A percentile compares a stretch with the other conserved stretches of the same genome.
Evolutionary conservation across 306 rosid genomes (phyloP).

Genomic region (Pyrus pyrifolia): DNA sequence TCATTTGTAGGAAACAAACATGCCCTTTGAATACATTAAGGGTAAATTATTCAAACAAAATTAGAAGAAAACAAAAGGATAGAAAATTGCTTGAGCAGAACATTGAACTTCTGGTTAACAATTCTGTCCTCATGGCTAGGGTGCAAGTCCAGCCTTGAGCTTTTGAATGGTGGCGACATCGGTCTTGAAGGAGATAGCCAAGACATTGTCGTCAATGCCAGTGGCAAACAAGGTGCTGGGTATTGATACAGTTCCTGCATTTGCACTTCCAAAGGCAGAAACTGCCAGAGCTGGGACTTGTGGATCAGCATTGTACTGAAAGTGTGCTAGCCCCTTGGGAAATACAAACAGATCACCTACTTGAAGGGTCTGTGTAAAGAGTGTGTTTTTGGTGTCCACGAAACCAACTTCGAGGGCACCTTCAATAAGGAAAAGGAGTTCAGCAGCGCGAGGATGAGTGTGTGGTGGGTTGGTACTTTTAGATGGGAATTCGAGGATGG

Average conservation of each 20-base stretch:
- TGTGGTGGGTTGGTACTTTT: slow-evolving; percentile 1
- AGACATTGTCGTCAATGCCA: not conserved
- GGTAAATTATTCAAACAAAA: not conserved
- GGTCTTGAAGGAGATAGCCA: slow-evolving; percentile 7
- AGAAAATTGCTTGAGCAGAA: not conserved
- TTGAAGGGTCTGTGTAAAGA: not conserved
- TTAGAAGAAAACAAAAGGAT: not conserved
- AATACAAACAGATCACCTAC: slow-evolving; percentile 9
- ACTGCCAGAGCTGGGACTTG: not conserved
- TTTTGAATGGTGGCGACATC: slow-evolving; percentile 4
- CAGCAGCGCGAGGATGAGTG: slow-evolving; percentile 13
- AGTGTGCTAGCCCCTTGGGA: slow-evolving; percentile 11
- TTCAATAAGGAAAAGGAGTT: slow-evolving; percentile 4
- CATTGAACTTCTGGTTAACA: not conserved
- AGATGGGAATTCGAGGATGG: not conserved
- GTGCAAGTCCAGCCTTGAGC: slow-evolving; percentile 3
- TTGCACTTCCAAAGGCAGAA: slow-evolving; percentile 16
- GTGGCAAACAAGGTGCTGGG: slow-evolving; percentile 5
- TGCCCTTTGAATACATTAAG: not conserved
- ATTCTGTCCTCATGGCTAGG: not conserved
- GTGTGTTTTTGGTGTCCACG: slow-evolving; percentile 1
- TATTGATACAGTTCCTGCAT: slow-evolving; percentile 6
- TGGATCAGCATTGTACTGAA: slow-evolving; percentile 6
- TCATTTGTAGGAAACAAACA: not conserved
- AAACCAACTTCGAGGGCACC: slow-evolving; percentile 12